phyloP scores from a whole-genome alignment of 2,329 filamentous ascomycete genomes.

The Colletotrichum plurivorum region DNA sequence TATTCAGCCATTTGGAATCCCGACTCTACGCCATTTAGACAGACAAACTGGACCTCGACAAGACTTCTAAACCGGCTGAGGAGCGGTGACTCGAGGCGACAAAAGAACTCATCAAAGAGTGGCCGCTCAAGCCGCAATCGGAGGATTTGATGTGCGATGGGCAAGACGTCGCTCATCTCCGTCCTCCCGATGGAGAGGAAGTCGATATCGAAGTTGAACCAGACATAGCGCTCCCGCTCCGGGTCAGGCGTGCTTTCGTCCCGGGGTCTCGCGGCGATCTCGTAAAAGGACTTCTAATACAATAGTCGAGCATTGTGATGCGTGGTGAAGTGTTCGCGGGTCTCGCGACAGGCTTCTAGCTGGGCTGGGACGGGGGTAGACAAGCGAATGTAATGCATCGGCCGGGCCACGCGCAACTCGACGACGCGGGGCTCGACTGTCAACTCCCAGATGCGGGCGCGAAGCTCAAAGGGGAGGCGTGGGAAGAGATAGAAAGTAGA shows the following conservation, averaged over 20 bases:
- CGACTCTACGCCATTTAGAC: neutral
- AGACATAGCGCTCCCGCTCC: constrained; percentile 10
- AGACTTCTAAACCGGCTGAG: neutral
- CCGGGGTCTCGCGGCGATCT: neutral
- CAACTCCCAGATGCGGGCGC: constrained; percentile 11
- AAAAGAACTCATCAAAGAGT: neutral
- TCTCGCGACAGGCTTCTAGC: constrained; percentile 7
- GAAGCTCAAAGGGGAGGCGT: constrained; percentile 4
- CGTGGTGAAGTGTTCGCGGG: constrained; percentile 2
- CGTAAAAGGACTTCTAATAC: neutral
- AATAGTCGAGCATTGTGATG: neutral
- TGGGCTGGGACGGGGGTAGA: constrained; percentile 1
- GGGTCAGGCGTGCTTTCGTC: neutral
- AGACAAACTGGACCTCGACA: neutral
- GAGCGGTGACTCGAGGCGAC: neutral
- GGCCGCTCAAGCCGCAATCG: neutral
- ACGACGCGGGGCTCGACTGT: constrained; percentile 18
- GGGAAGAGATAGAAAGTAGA: constrained; percentile 19
- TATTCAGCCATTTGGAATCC: neutral
- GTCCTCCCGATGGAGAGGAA: constrained; percentile 3
- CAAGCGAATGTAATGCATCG: constrained; percentile 16
- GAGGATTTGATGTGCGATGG: neutral
- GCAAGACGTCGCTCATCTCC: neutral
- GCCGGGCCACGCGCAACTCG: constrained; percentile 10
- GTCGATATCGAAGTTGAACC: constrained; percentile 20